These are phyloP conservation scores for Saxophila tyrrhenica DNA, from an alignment of 495 filamentous ascomycete genomes.

Conservation along the genomic window DNA sequence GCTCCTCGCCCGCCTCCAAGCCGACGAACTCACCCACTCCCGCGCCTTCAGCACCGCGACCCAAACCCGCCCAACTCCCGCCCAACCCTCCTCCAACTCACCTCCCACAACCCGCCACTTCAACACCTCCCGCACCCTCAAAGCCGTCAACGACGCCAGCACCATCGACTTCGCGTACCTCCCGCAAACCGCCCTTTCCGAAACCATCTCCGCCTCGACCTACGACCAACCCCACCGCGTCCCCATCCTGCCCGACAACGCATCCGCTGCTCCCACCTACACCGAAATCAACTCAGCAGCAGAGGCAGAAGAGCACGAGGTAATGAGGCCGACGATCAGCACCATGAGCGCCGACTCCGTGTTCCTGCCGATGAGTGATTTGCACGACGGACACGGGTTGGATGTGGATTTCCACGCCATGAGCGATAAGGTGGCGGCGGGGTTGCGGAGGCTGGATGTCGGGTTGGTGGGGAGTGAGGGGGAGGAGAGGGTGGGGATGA, in stretches of 20 bases:
- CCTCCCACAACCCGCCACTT: constrained; percentile 39
- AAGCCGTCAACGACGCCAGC: constrained; percentile 45
- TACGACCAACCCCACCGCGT: constrained; percentile 35
- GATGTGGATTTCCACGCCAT: constrained; percentile 49
- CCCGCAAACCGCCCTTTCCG: constrained; percentile 25
- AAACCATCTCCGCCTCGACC: constrained; percentile 29
- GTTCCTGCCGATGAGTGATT: constrained; percentile 46
- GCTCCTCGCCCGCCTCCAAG: constrained; percentile 43
- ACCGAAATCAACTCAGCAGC: not conserved
- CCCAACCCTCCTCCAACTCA: constrained; percentile 18
- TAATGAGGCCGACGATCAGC: constrained; percentile 48
- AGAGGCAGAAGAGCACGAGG: constrained; percentile 7
- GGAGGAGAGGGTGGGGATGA: constrained; percentile 32
- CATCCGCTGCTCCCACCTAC: not conserved
- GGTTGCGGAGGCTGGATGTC: constrained; percentile 23
- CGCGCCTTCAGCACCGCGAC: constrained; percentile 46
- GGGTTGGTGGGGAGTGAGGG: constrained; percentile 12
- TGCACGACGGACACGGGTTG: constrained; percentile 45
- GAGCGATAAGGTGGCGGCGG: constrained; percentile 37
- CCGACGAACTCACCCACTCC: constrained; percentile 41
- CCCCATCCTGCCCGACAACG: not conserved
- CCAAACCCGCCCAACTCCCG: constrained; percentile 24
- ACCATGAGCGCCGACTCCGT: constrained; percentile 42
- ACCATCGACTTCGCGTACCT: constrained; percentile 56
- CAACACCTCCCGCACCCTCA: constrained; percentile 47